Conservation (phyloP, 2,329 filamentous ascomycete species). For the Aciculosporium take region DNA sequence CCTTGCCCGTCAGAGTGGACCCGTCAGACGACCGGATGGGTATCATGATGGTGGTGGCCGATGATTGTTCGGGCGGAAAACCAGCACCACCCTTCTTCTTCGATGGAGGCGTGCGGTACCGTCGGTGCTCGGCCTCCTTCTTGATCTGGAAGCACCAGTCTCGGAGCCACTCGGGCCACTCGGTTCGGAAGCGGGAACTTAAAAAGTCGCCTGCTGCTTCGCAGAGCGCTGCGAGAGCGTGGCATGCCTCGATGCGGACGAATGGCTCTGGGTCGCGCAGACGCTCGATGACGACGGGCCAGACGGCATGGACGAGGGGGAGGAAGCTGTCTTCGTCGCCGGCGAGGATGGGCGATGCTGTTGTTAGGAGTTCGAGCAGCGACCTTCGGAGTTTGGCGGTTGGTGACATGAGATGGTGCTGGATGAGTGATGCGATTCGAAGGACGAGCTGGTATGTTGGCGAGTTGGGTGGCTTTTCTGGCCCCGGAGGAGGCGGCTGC, state of each 20-base stretch:
- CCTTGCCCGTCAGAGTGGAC: slow-evolving; percentile 9
- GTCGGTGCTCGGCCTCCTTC: slow-evolving; percentile 19
- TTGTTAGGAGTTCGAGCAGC: slow-evolving; percentile 62
- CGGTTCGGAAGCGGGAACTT: slow-evolving; percentile 54
- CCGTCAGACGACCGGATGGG: slow-evolving; percentile 15
- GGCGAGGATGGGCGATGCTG: slow-evolving; percentile 57
- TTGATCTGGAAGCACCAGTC: slow-evolving; percentile 33
- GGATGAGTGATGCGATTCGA: slow-evolving; percentile 68
- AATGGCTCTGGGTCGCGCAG: slow-evolving; percentile 53
- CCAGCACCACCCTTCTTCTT: neutral
- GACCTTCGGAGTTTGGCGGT: slow-evolving; percentile 66
- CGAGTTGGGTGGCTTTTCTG: slow-evolving; percentile 50
- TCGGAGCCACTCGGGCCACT: slow-evolving; percentile 48
- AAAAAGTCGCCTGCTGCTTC: slow-evolving; percentile 68
- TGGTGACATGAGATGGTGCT: slow-evolving; percentile 79
- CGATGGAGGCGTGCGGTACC: slow-evolving; percentile 3
- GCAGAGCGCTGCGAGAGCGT: slow-evolving; percentile 56
- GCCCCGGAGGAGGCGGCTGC: slow-evolving; percentile 20
- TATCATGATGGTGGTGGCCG: slow-evolving; percentile 16
- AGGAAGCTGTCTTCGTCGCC: slow-evolving; percentile 71
- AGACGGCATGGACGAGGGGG: slow-evolving; percentile 78
- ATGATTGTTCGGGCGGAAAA: neutral
- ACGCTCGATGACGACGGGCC: slow-evolving; percentile 64
- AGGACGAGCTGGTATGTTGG: slow-evolving; percentile 71
- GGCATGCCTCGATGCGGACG: slow-evolving; percentile 55